phyloP scores from a whole-genome alignment of 176 grass and related monocot genomes.

The Tillandsia fasciculata region DNA sequence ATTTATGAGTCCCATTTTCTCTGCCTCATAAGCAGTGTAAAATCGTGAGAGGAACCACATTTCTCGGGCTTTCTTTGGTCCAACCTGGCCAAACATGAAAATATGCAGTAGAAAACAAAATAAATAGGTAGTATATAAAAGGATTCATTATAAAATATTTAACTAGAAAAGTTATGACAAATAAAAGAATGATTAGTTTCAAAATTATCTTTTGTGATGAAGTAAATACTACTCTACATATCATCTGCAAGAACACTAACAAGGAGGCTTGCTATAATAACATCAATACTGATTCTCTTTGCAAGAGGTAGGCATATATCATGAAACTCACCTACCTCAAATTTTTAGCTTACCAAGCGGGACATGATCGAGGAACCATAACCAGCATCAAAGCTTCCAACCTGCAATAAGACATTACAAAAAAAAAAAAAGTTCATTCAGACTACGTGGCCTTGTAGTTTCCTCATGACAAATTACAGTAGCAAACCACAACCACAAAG shows the following conservation, averaged over 20 bases:
- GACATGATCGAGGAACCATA: conserved; percentile 96
- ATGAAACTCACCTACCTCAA: background rate
- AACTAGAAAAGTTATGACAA: background rate
- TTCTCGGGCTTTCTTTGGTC: conserved; percentile 74
- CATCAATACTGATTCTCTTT: background rate
- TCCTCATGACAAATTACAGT: background rate
- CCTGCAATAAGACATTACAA: conserved; percentile 27
- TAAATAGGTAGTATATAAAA: background rate
- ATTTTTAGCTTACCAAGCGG: conserved; percentile 53
- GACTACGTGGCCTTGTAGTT: background rate
- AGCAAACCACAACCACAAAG: background rate
- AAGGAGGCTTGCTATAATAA: background rate
- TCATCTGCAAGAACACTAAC: background rate
- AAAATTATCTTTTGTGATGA: background rate
- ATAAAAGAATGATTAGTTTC: background rate
- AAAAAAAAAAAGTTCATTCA: background rate
- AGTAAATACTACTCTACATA: background rate
- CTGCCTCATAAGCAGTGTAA: conserved; percentile 63
- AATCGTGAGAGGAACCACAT: conserved; percentile 96
- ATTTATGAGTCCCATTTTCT: conserved; percentile 93
- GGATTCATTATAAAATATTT: background rate
- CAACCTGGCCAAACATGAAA: conserved; percentile 33
- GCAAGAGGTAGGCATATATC: background rate
- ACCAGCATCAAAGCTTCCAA: conserved; percentile 95
- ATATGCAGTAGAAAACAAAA: background rate